phyloP scores from a whole-genome alignment of 1,284 basidiomycete species.

The Malassezia slooffiae region DNA sequence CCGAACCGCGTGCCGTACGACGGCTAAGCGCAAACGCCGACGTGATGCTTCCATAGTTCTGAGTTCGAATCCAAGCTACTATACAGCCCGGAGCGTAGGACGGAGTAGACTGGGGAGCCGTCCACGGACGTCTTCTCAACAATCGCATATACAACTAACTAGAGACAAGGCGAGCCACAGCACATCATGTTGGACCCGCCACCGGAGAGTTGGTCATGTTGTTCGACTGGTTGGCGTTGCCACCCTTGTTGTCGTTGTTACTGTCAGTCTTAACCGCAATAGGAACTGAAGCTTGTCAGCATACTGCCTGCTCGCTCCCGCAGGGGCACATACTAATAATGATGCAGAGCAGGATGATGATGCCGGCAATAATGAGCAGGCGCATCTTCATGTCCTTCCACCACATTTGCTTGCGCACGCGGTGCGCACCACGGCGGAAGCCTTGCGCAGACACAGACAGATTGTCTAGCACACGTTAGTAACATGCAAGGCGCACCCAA shows the following conservation, averaged over 20 bases:
- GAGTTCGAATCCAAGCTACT: too few species aligned
- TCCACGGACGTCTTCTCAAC: too few species aligned
- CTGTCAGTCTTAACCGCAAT: slow-evolving; percentile 5
- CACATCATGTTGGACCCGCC: too few species aligned
- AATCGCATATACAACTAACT: too few species aligned
- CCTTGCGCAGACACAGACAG: slow-evolving; percentile 97
- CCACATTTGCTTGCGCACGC: slow-evolving; percentile 84
- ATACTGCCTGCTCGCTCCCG: background rate
- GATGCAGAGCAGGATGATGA: slow-evolving; percentile 41
- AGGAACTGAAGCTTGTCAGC: too few species aligned
- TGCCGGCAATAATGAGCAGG: slow-evolving; percentile 32
- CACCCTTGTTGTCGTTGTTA: background rate
- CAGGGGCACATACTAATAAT: slow-evolving; percentile 37
- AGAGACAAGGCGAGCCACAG: too few species aligned
- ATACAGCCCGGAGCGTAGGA: too few species aligned
- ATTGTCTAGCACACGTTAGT: slow-evolving; percentile 57
- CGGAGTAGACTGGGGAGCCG: too few species aligned
- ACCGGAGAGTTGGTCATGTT: background rate
- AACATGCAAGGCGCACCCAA: background rate
- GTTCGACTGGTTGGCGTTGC: background rate
- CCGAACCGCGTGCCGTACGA: slow-evolving; percentile 23
- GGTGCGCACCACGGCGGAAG: slow-evolving; percentile 90
- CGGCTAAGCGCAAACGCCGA: too few species aligned
- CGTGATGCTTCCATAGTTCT: too few species aligned
- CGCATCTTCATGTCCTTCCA: slow-evolving; percentile 41